Evolutionary conservation across 2,329 filamentous ascomycete species (phyloP).

Genomic region (Zymoseptoria tritici): DNA sequence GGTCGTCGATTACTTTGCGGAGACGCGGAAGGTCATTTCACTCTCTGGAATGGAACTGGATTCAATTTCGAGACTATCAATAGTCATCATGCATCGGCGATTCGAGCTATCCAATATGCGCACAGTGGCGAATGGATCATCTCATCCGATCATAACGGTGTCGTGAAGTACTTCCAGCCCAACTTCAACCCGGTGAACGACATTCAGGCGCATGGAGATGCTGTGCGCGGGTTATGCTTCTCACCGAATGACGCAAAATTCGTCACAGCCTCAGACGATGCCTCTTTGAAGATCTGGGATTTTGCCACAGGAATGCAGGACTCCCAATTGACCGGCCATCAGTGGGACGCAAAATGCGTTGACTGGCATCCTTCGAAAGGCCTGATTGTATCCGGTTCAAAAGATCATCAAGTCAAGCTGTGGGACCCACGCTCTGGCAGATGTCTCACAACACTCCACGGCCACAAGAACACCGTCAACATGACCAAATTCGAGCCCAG

Average conservation of each 20-base stretch:
- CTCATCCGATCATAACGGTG: constrained; percentile 87
- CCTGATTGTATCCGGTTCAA: constrained; percentile 87
- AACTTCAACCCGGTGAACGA: constrained; percentile 99
- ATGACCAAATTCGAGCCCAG: constrained; percentile 85
- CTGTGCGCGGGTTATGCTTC: constrained; percentile 86
- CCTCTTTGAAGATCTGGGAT: constrained; percentile 89
- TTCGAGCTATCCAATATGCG: constrained; percentile 77
- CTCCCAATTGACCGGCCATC: constrained; percentile 79
- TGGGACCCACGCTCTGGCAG: constrained; percentile 93
- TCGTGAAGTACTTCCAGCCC: constrained; percentile 97
- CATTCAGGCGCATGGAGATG: constrained; percentile 81
- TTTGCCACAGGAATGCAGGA: constrained; percentile 83
- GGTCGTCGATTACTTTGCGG: constrained; percentile 85
- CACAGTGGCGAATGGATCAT: constrained; percentile 96
- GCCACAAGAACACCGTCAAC: constrained; percentile 94
- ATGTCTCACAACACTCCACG: constrained; percentile 87
- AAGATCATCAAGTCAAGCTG: constrained; percentile 93
- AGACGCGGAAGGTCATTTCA: constrained; percentile 95
- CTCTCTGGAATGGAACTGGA: constrained; percentile 94
- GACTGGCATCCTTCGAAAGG: constrained; percentile 98
- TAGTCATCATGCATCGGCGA: constrained; percentile 88
- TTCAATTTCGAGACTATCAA: constrained; percentile 99
- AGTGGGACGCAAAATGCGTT: constrained; percentile 94
- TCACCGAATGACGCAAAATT: constrained; percentile 93
- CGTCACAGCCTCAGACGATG: constrained; percentile 91